Base-by-base conservation (phyloP, 2,329 filamentous ascomycete genomes). In the Sporothrix inflata region DNA sequence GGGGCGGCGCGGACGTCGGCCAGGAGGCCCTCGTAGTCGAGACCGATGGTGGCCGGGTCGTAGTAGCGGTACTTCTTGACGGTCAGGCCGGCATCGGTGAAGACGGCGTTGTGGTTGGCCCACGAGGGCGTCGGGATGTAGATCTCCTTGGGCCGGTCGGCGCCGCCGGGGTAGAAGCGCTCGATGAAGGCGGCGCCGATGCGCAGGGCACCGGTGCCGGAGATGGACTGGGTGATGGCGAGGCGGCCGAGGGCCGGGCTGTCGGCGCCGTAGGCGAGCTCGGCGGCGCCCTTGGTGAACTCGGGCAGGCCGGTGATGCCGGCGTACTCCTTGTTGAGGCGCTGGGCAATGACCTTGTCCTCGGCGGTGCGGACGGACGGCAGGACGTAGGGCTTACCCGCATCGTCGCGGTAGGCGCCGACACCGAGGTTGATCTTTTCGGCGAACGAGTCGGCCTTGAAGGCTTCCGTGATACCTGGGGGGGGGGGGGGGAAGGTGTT, bases 371-470 rank as follows among this genome's bases (percentile, higher is more conserved):
- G 91, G 74, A 99, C 96, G 66, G 95, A 98, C 73, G 95, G 95
- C 75, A 99, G 92, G 75, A 99, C 95, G 83, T 95, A 98, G 74
- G 96, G 96, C 89, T 98, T 98, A 84, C 96, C 96, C 84, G 94
- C 88, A 88, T 98, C 94, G 82, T 98, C 96, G 80, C 96, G 94
- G 90, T 99, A 99, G 80, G 96, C 96, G 80, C 96, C 96, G 77
- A 98, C 96, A 85, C 92, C 96, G 74, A 99, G 87, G 87, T 98
- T 98, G 88, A 99, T 98, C 90, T 98, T 99, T 86, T 97, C 90
- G 75, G 90, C 86, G 84, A 97, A 95, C 79, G 87, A 88, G 83
- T 99, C 96, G 83, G 94, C 94, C 89, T 98, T 99, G 92, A 96
- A 99, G 74, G 96, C 96, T 86, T 99, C 96, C 75, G 96, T 98